Evolutionary conservation across 1,139 yeast species (phyloP), one percentile per base, ranked within the genome.

Genomic region (Magnusiomyces suaveolens): DNA sequence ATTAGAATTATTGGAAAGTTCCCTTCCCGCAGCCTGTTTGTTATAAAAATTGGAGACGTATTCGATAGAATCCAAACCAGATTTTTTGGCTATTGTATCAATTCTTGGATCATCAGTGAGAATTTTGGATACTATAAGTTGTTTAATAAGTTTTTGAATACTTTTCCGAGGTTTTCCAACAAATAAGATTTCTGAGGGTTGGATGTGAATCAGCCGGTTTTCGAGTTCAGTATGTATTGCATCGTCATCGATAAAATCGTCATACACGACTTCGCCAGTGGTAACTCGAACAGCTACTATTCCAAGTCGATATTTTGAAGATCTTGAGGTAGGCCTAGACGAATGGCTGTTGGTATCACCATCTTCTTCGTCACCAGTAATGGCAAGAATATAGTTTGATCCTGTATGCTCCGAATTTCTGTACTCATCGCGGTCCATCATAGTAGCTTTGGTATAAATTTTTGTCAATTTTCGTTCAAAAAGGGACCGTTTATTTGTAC

Each of bases 391-490:
- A 2, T 56, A 58, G 14, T 52, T 23, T 16, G 51, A 39, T 18
- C 36, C 12, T 6, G 32, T 43, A 20, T 51, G 23, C 39, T 18
- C 46, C 50, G 38, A 18, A 33, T 24, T 32, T 38, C 26, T 26
- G 50, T 26, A 46, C 43, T 43, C 36, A 46, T 38, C 43, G 8
- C 43, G 16, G 55, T 82, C 88, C 64, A 87, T 78, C 68, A 84
- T 88, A 0, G 97, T 90, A 0, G 95, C 96, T 55, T 79, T 79
- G 0, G 97, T 87, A 64, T 84, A 88, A 0, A 88, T 82, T 6
- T 82, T 80, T 0, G 92, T 79, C 3, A 90, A 69, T 60, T 80
- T 72, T 51, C 98, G 72, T 53, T 78, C 78, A 71, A 92, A 87
- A 1, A 88, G 75, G 33, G 78, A 79, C 43, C 67, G 69, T 58